Evolutionary conservation across 2,329 filamentous ascomycete species (phyloP).

Genomic region (Diplocarpon rosae): DNA sequence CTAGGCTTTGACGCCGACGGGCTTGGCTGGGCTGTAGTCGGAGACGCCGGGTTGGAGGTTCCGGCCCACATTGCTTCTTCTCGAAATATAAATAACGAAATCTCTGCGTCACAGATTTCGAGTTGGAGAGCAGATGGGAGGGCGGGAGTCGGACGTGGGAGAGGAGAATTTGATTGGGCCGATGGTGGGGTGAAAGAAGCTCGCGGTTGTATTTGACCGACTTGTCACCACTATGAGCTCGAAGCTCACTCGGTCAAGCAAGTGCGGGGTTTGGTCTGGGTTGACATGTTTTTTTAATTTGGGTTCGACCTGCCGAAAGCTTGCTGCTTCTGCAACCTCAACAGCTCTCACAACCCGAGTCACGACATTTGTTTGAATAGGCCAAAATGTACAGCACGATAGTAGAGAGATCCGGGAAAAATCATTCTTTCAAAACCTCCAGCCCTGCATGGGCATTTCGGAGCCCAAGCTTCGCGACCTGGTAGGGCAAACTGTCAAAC

Average conservation of each 20-base stretch:
- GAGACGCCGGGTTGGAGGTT: constrained; percentile 15
- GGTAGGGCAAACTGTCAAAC: too few relatives aligned
- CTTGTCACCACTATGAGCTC: background rate
- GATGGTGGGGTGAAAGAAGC: background rate
- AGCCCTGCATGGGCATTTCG: too few relatives aligned
- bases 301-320: background rate
- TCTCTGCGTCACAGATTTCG: background rate
- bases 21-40: constrained; percentile 10
- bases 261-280: background rate
- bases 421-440: too few relatives aligned
- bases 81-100: background rate
- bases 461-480: too few relatives aligned
- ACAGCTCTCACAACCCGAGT: too few relatives aligned
- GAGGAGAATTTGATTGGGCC: background rate
- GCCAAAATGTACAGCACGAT: too few relatives aligned
- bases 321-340: too few relatives aligned
- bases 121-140: background rate
- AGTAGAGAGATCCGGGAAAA: too few relatives aligned
- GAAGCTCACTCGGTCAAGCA: background rate
- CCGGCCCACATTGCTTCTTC: constrained; percentile 15
- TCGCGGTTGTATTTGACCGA: background rate
- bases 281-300: background rate
- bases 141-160: background rate
- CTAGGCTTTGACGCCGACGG: background rate
- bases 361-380: too few relatives aligned